Percentiles rank a stretch among this genome's conserved stretches.
Evolutionary conservation across 208 protist genomes (phyloP).

Genomic region (Herpetomonas tarakana): DNA sequence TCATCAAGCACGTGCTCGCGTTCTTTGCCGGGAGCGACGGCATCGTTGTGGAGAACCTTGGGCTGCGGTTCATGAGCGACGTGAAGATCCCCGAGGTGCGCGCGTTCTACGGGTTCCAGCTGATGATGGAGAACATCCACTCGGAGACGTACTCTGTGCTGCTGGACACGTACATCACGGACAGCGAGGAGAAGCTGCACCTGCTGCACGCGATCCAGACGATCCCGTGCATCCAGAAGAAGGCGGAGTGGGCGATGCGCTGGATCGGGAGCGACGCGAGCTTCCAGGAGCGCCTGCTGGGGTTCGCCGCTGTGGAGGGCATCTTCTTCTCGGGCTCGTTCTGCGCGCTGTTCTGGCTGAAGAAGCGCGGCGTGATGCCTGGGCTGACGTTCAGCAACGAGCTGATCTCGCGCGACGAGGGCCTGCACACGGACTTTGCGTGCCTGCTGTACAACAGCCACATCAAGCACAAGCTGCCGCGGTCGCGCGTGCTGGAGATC

Average conservation of each 20-base stretch:
- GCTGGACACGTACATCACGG: slow-evolving; percentile 97
- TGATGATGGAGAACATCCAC: slow-evolving; percentile 99
- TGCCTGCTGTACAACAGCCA: slow-evolving; percentile 96
- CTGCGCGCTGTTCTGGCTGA: slow-evolving; percentile 99
- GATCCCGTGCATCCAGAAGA: slow-evolving; percentile 96
- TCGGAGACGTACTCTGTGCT: slow-evolving; percentile 93
- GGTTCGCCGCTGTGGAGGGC: slow-evolving; percentile 98
- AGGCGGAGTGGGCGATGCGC: slow-evolving; percentile 98
- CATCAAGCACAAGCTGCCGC: slow-evolving; percentile 91
- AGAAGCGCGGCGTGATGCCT: slow-evolving; percentile 99
- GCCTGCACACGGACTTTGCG: slow-evolving; percentile 99
- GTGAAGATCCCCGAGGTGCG: slow-evolving; percentile 98
- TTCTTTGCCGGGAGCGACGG: slow-evolving; percentile 99
- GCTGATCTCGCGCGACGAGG: slow-evolving; percentile 99
- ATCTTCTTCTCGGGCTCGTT: slow-evolving; percentile 99
- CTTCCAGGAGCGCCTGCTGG: slow-evolving; percentile 97
- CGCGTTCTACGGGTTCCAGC: slow-evolving; percentile 99
- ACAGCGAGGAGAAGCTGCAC: slow-evolving; percentile 88
- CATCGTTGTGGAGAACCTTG: slow-evolving; percentile 99
- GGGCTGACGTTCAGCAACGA: slow-evolving; percentile 99
- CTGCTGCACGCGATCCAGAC: slow-evolving; percentile 97
- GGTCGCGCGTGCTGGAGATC: slow-evolving; percentile 83
- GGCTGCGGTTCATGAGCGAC: slow-evolving; percentile 95
- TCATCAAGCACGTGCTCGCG: slow-evolving; percentile 98
- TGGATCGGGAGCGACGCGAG: slow-evolving; percentile 75